Evolutionary conservation across 208 protist genomes (phyloP).

Genomic region (Wallacemonas sp.): DNA sequence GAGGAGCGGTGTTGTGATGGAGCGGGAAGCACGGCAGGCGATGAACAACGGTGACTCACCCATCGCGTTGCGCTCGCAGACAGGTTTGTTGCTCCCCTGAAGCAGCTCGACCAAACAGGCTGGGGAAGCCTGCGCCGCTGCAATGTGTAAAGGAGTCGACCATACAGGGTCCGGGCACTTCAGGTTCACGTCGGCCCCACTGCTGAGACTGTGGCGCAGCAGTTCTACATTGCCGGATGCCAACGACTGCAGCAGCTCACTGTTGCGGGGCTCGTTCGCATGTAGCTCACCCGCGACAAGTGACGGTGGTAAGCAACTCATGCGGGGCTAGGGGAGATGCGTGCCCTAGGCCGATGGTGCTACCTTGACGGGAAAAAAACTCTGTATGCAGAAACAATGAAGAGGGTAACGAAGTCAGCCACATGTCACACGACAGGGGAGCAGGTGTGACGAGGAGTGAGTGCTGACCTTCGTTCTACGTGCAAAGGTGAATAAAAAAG

Average conservation of each 20-base stretch:
- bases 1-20: slow-evolving; percentile 32
- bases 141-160: slow-evolving; percentile 48
- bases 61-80: slow-evolving; percentile 22
- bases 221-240: slow-evolving; percentile 8
- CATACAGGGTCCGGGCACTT: background rate
- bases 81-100: slow-evolving; percentile 1
- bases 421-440: too few species aligned
- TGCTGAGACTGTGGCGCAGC: slow-evolving; percentile 11
- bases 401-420: too few species aligned
- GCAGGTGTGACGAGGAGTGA: too few species aligned
- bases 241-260: slow-evolving; percentile 12
- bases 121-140: slow-evolving; percentile 13
- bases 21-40: slow-evolving; percentile 15
- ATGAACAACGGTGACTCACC: slow-evolving; percentile 59
- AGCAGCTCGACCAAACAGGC: slow-evolving; percentile 53
- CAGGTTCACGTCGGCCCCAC: slow-evolving; percentile 22
- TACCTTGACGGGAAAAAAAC: too few species aligned
- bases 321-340: background rate
- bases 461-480: too few species aligned
- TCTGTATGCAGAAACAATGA: too few species aligned
- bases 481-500: too few species aligned
- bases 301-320: background rate
- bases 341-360: background rate
- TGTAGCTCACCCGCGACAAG: background rate
- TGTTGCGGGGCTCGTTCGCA: background rate